Evolutionary conservation across 805 yeast genomes (phyloP).

Genomic region (Wickerhamiella bombiphila): DNA sequence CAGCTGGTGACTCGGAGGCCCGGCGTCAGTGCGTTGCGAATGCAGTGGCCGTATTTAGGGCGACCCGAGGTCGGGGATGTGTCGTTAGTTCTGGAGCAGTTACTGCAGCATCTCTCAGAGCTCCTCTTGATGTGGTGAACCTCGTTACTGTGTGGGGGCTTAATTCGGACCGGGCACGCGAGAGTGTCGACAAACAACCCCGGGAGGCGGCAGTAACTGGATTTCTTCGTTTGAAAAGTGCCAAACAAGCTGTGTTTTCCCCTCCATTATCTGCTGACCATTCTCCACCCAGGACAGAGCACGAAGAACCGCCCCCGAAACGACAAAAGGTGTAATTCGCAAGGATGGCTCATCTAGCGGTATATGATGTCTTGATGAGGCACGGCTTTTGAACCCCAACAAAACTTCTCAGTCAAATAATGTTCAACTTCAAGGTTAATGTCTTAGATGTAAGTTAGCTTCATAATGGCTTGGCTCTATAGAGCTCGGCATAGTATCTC

Average conservation of each 20-base stretch:
- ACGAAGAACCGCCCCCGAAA: no score
- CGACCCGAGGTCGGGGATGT: slow-evolving; percentile 68
- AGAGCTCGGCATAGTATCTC: no score
- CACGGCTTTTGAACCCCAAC: no score
- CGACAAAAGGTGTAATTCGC: no score
- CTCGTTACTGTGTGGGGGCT: slow-evolving; percentile 58
- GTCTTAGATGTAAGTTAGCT: no score
- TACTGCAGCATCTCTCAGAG: slow-evolving; percentile 34
- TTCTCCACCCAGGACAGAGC: no score
- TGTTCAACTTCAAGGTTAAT: no score
- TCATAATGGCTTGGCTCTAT: no score
- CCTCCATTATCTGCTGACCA: neutral
- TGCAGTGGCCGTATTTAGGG: slow-evolving; percentile 58
- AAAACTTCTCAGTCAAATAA: no score
- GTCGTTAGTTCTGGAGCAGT: slow-evolving; percentile 65
- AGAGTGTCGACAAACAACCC: slow-evolving; percentile 45
- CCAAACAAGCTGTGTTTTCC: slow-evolving; percentile 46
- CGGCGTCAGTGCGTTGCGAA: slow-evolving; percentile 58
- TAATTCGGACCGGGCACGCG: slow-evolving; percentile 43
- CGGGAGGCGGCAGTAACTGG: slow-evolving; percentile 58
- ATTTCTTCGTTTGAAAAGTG: slow-evolving; percentile 52
- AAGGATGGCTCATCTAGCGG: no score
- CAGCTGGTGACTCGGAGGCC: slow-evolving; percentile 28
- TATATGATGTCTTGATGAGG: no score
- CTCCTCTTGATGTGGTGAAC: slow-evolving; percentile 52